Base-by-base conservation (phyloP, 305 asterid genomes). In the Fraxinus ornus region DNA sequence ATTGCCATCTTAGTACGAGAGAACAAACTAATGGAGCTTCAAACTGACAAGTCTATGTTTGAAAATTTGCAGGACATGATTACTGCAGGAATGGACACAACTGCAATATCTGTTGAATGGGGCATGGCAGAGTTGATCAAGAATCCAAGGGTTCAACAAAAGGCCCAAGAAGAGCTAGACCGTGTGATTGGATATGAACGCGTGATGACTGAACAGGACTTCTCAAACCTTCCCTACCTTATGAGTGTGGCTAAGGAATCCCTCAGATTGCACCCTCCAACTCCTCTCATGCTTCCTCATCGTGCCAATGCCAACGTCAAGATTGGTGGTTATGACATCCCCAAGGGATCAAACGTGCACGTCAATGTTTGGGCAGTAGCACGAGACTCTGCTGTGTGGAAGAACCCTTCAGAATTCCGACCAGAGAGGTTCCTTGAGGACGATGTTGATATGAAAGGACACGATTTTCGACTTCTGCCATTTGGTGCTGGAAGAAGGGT, bases 291-390 rank as follows among this genome's bases (percentile, higher is more conserved):
- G 93, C 92, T 90, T 71, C 95, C 95, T 75, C 95, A 91, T 80
- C 93, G 93, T 4, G 80, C 95, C 88, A 91, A 85, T 9, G 84
- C 92, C 52, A 83, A 84, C 6, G 93, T 91, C 72, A 91, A 91
- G 87, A 79, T 91, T 0, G 89, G 92, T 4, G 93, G 94, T 26
- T 91, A 90, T 71, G 94, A 91, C 88, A 84, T 91, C 60, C 95
- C 95, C 19, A 91, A 89, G 89, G 95, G 95, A 44, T 85, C 93
- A 17, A 91, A 90, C 19, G 83, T 91, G 49, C 95, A 91, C 44
- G 95, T 91, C 55, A 91, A 91, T 28, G 95, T 91, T 13, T 91
- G 95, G 95, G 95, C 95, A 7, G 88, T 91, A n/a, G 95, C 92
- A 5, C 90, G 95, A 9, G 95, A 91, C 79, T 92, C 95, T 2